Conservation (phyloP, 1,284 basidiomycete genomes). For the Meripilus lineatus region DNA sequence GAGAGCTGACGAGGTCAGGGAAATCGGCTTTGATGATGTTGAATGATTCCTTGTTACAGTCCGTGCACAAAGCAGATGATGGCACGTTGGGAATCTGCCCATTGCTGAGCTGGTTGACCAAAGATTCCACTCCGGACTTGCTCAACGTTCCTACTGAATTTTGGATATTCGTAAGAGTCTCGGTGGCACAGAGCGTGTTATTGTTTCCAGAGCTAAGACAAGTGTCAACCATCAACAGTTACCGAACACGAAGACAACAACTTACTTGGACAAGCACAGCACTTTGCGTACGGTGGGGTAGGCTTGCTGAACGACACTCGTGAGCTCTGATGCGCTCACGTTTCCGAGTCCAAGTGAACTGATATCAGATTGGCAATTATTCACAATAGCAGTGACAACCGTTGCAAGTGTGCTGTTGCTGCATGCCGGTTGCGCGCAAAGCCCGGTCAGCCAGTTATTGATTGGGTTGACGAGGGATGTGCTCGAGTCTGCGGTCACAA, state of each 20-base stretch:
- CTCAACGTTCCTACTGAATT: constrained; percentile 5
- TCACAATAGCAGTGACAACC: constrained; percentile 43
- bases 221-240: background rate
- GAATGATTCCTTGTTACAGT: constrained; percentile 51
- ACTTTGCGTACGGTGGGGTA: constrained; percentile 50
- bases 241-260: constrained; percentile 10
- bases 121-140: constrained; percentile 15
- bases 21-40: constrained; percentile 37
- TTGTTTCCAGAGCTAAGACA: constrained; percentile 28
- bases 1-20: constrained; percentile 28
- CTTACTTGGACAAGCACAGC: constrained; percentile 54
- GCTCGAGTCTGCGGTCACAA: constrained; percentile 33
- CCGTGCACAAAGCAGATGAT: constrained; percentile 44
- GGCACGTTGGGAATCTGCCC: constrained; percentile 28
- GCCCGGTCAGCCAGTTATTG: constrained; percentile 50
- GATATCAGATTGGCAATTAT: constrained; percentile 49
- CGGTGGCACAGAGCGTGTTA: constrained; percentile 47
- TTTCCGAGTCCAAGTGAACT: constrained; percentile 28
- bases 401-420: constrained; percentile 47
- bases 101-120: constrained; percentile 19
- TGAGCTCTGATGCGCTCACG: constrained; percentile 13
- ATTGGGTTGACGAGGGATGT: constrained; percentile 47
- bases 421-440: constrained; percentile 54
- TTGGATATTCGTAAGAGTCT: constrained; percentile 26
- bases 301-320: constrained; percentile 15